Evolutionary conservation across 2,329 filamentous ascomycete species (phyloP).

Genomic region (Capronia americana): DNA sequence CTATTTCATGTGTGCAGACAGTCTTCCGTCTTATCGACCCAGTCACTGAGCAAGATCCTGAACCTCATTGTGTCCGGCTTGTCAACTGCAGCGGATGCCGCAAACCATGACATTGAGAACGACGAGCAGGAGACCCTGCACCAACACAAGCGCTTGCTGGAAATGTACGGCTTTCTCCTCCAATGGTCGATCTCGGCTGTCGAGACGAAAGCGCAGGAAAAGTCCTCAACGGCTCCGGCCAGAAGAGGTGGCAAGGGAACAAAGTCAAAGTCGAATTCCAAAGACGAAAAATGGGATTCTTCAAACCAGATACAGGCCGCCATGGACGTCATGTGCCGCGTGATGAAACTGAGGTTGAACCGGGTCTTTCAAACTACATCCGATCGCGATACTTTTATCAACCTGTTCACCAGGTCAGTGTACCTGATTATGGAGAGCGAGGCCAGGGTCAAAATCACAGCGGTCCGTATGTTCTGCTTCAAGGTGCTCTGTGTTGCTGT

Average conservation of each 20-base stretch:
- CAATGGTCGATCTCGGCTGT: constrained; percentile 97
- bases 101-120: constrained; percentile 83
- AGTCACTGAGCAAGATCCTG: constrained; percentile 88
- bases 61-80: constrained; percentile 87
- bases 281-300: constrained; percentile 86
- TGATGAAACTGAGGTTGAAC: constrained; percentile 87
- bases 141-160: constrained; percentile 88
- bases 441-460: constrained; percentile 83
- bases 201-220: constrained; percentile 91
- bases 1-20: constrained; percentile 74
- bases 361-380: constrained; percentile 96
- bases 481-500: constrained; percentile 95
- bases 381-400: constrained; percentile 92
- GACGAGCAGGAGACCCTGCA: constrained; percentile 88
- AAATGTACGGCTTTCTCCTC: constrained; percentile 91
- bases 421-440: constrained; percentile 96
- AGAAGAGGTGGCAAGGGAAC: constrained; percentile 75
- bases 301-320: constrained; percentile 84
- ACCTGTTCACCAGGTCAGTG: constrained; percentile 87
- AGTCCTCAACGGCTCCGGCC: constrained; percentile 74
- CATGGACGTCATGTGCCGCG: constrained; percentile 93
- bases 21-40: constrained; percentile 76
- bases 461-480: constrained; percentile 95
- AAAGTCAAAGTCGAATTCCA: constrained; percentile 71
- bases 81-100: constrained; percentile 81